phyloP scores from a whole-genome alignment of 1,139 yeast genomes.

The Lizanozyma gosingica region DNA sequence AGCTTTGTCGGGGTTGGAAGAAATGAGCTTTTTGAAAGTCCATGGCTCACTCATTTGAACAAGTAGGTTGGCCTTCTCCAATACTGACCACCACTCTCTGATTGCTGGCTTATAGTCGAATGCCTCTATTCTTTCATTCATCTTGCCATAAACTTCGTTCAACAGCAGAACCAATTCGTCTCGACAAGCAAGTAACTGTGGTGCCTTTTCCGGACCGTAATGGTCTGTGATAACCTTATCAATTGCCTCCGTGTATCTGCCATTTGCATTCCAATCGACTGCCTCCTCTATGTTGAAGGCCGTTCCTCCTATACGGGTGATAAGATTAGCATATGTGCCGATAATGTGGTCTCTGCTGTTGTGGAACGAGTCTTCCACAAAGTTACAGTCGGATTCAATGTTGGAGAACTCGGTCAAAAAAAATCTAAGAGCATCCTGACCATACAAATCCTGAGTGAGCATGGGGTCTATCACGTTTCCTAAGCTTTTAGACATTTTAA shows the following conservation, averaged over 20 bases:
- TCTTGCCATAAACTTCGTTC: slow-evolving; percentile 14
- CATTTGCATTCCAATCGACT: slow-evolving; percentile 13
- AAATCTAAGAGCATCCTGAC: slow-evolving; percentile 67
- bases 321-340: slow-evolving; percentile 76
- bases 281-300: slow-evolving; percentile 55
- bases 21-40: slow-evolving; percentile 15
- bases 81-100: slow-evolving; percentile 50
- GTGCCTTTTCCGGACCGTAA: slow-evolving; percentile 4
- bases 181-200: neutral
- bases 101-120: slow-evolving; percentile 57
- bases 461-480: slow-evolving; percentile 97
- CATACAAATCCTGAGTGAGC: slow-evolving; percentile 49
- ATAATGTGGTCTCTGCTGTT: slow-evolving; percentile 57
- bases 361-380: slow-evolving; percentile 49
- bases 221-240: slow-evolving; percentile 13
- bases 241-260: slow-evolving; percentile 17
- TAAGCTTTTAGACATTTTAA: slow-evolving; percentile 86
- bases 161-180: slow-evolving; percentile 17
- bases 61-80: slow-evolving; percentile 56
- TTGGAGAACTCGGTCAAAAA: slow-evolving; percentile 72
- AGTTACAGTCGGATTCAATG: slow-evolving; percentile 71
- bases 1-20: slow-evolving; percentile 6
- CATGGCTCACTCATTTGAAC: slow-evolving; percentile 46
- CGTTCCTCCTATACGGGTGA: slow-evolving; percentile 64
- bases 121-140: slow-evolving; percentile 32